Evolutionary conservation across 1,284 basidiomycete genomes (phyloP).

Genomic region (Melampsora larici-populina): DNA sequence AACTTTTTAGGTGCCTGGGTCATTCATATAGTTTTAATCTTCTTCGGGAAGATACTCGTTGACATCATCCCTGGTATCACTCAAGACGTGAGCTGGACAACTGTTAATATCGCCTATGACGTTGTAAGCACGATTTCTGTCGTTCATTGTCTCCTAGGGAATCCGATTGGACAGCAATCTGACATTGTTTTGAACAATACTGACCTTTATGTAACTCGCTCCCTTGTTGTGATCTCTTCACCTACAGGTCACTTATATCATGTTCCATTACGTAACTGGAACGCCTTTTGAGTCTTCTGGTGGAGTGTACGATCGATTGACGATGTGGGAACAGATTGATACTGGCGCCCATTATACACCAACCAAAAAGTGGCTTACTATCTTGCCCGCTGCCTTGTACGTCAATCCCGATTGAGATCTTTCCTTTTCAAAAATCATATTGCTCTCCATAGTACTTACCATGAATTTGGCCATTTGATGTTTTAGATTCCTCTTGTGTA

Average conservation of each 20-base stretch:
- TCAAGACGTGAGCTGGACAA: slow-evolving; percentile 90
- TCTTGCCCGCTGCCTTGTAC: slow-evolving; percentile 83
- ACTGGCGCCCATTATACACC: slow-evolving; percentile 97
- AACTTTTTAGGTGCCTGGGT: slow-evolving; percentile 78
- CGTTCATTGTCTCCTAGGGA: background rate
- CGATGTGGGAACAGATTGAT: slow-evolving; percentile 99
- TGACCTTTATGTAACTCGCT: too few relatives aligned
- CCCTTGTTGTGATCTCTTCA: background rate
- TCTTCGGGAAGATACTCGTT: slow-evolving; percentile 83
- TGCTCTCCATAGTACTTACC: background rate
- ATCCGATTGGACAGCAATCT: background rate
- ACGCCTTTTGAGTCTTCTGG: slow-evolving; percentile 88
- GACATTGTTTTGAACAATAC: too few relatives aligned
- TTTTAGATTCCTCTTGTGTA: slow-evolving; percentile 85
- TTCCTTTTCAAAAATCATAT: background rate
- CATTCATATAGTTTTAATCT: slow-evolving; percentile 91
- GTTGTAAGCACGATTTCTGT: slow-evolving; percentile 62
- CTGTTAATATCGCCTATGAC: slow-evolving; percentile 88
- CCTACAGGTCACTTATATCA: slow-evolving; percentile 80
- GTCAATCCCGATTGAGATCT: slow-evolving; percentile 53
- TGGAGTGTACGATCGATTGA: slow-evolving; percentile 94
- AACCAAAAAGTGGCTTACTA: slow-evolving; percentile 94
- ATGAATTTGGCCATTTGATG: background rate
- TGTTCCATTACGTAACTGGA: slow-evolving; percentile 98
- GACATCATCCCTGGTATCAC: slow-evolving; percentile 92